Evolutionary conservation across 768 basidiomycete species (phyloP), one percentile per base, ranked within the genome.

Genomic region (Suillus alpinus): DNA sequence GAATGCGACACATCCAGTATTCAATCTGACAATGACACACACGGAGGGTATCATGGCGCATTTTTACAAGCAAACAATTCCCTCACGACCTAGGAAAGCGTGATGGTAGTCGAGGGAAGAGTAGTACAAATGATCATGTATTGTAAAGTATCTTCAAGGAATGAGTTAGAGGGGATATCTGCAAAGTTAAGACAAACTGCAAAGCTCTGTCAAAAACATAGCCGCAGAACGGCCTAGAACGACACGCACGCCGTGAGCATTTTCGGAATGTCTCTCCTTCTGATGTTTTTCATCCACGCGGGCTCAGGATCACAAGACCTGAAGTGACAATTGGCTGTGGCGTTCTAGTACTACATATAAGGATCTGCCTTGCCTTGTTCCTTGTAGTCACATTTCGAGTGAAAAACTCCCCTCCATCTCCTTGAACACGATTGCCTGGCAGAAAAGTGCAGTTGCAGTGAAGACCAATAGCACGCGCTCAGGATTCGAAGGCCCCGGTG

Each of bases 1-100:
- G 91, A 94, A 94, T 66, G 89, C 91, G 6, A 90, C 89, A 0
- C 89, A 91, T 62, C 92, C 92, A 0, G 62, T 93, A 14, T 88
- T 92, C 73, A 91, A 92, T 63, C 73, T 94, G 52, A 87, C 90
- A 0, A 76, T 85, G 4, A 85, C 90, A 0, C 85, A 92, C 63
- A 73, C 83, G 3, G 82, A 88, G 63, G 81, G 69, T 0, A 80
- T 93, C 20, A 86, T 93, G 84, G 76, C 80, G 12, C 78, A 90
- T 72, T 93, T 92, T 68, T 93, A 93, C 71, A 76, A 78, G 3
- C 90, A 92, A 62, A 72, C 62, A 0, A 63, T 85, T 31, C 83
- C 52, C 37, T 26, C 83, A 13, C 69, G 68, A 18, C 74, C 75
- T 46, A 68, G 60, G 51, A 61, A 20, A 58, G 14, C 10, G 29